Evolutionary conservation across 208 protist genomes (phyloP), one percentile per base, ranked within the genome.

Genomic region (Leishmania mexicana): DNA sequence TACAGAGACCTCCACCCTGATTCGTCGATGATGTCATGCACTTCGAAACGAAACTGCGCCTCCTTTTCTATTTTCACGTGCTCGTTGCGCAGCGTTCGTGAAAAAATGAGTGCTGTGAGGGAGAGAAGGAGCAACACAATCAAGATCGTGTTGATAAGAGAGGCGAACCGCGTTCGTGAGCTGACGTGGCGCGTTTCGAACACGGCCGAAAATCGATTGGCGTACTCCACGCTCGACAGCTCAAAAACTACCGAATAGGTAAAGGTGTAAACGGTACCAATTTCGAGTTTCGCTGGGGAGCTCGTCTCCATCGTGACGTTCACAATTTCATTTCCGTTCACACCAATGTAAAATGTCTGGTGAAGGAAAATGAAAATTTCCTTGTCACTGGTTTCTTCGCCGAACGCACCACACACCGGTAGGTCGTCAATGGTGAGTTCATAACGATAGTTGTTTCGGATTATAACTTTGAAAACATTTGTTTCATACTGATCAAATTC

Each of bases 1-100:
- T 98, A 95, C 2, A 99, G 84, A 42, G 98, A 95, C 80, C 99
- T 99, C 99, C 99, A 99, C 2, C 98, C 98, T 19, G 96, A 96
- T 45, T 98, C 96, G 28, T 99, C 98, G 40, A 91, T 79, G 35
- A 83, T 81, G 73, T 95, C 87, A 21, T 86, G 87, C 4, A 84
- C 88, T 19, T 92, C 89, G 54, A 84, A 84, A 15, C 80, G 75
- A 11, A 90, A 70, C 49, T 93, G 75, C 49, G 93, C 74, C 21
- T 94, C 90, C 45, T 88, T 80, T 54, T 95, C 86, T 64, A 98
- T 95, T 49, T 92, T 92, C 19, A 92, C 85, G 68, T 93, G 94
- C 73, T 99, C 98, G 19, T 80, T 88, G 8, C 91, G 89, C 3
- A 99, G 78, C 21, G 95, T 95, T 38, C 97, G 88, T 35, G 94